phyloP scores from a whole-genome alignment of 1,284 basidiomycete genomes.

The Cutaneotrichosporon sp. region DNA sequence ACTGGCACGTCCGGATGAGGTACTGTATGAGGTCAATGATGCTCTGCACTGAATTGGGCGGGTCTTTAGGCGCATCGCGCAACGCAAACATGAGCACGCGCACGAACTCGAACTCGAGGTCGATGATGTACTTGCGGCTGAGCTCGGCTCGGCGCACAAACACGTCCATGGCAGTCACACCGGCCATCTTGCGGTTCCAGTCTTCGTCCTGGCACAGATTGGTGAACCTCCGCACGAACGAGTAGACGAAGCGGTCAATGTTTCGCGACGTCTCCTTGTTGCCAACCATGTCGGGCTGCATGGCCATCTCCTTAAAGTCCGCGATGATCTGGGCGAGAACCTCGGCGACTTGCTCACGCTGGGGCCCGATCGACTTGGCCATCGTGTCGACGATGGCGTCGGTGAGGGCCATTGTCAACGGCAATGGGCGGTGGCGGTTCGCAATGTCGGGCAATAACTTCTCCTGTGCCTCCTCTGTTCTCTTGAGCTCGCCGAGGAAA shows the following conservation, averaged over 20 bases:
- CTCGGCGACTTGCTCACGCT: conserved; percentile 59
- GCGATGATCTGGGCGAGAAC: conserved; percentile 61
- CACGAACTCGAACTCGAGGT: conserved; percentile 85
- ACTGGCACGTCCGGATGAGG: conserved; percentile 69
- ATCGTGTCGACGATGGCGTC: conserved; percentile 73
- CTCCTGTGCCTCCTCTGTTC: conserved; percentile 24
- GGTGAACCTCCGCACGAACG: conserved; percentile 72
- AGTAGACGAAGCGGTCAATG: conserved; percentile 58
- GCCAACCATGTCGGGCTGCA: conserved; percentile 44
- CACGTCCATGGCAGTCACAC: conserved; percentile 74
- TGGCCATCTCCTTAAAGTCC: conserved; percentile 60
- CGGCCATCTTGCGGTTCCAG: conserved; percentile 81
- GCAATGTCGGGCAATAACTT: conserved; percentile 24
- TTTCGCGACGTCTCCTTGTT: conserved; percentile 56
- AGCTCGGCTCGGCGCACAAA: conserved; percentile 68
- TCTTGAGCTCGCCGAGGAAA: conserved; percentile 37
- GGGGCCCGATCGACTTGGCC: conserved; percentile 59
- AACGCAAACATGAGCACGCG: conserved; percentile 88
- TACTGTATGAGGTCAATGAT: conserved; percentile 73
- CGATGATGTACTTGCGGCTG: conserved; percentile 73
- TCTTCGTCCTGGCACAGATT: conserved; percentile 82
- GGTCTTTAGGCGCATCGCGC: conserved; percentile 90
- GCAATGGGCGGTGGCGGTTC: conserved; percentile 33
- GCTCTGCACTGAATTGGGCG: conserved; percentile 74
- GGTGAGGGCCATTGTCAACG: conserved; percentile 48